These are phyloP conservation scores for Gymnopus androsaceus DNA, from an alignment of 1,284 basidiomycete genomes.

Conservation along the genomic window DNA sequence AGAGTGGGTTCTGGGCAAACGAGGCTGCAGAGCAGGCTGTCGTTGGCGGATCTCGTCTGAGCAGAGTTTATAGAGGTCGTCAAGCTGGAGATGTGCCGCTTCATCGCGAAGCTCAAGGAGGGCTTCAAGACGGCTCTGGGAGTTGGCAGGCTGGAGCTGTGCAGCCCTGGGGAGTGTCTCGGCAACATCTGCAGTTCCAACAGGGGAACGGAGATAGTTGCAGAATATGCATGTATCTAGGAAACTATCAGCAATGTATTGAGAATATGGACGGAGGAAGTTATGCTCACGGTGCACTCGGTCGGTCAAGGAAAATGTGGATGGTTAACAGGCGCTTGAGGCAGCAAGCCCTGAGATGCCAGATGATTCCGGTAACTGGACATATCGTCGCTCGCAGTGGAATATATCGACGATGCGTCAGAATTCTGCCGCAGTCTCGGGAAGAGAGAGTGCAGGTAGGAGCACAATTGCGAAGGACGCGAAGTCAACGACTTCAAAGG, in stretches of 20 bases:
- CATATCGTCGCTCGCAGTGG: slow-evolving; percentile 45
- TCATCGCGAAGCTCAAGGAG: slow-evolving; percentile 76
- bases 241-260: slow-evolving; percentile 12
- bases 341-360: slow-evolving; percentile 54
- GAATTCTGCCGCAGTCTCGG: slow-evolving; percentile 36
- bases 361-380: slow-evolving; percentile 61
- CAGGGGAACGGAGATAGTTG: slow-evolving; percentile 65
- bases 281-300: slow-evolving; percentile 70
- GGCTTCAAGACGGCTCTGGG: slow-evolving; percentile 54
- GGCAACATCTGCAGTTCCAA: slow-evolving; percentile 43
- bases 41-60: slow-evolving; percentile 60
- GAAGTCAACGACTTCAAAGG: slow-evolving; percentile 65
- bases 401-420: slow-evolving; percentile 54
- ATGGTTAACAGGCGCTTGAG: slow-evolving; percentile 49
- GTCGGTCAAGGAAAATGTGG: slow-evolving; percentile 79
- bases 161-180: slow-evolving; percentile 61
- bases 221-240: slow-evolving; percentile 69
- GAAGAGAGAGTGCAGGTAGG: slow-evolving; percentile 55
- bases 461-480: slow-evolving; percentile 63
- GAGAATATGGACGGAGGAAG: background rate
- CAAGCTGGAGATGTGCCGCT: slow-evolving; percentile 67
- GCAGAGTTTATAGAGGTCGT: slow-evolving; percentile 62
- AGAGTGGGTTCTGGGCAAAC: slow-evolving; percentile 35
- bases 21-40: slow-evolving; percentile 31
- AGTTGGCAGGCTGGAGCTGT: slow-evolving; percentile 45